phyloP scores from a whole-genome alignment of 179 eudicot species.

The Corrigiola litoralis region DNA sequence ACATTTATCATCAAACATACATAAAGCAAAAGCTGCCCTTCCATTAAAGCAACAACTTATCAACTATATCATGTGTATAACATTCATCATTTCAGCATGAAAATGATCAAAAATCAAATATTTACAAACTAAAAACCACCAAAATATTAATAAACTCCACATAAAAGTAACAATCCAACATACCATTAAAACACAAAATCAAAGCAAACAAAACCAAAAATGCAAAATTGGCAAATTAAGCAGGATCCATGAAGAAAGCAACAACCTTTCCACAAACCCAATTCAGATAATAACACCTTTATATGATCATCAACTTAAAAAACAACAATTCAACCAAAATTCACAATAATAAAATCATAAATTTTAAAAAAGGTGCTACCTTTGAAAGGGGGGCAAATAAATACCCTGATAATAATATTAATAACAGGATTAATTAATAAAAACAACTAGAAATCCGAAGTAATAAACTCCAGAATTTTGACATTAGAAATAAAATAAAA shows the following conservation, averaged over 20 bases:
- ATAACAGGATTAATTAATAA: background rate
- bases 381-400: constrained; percentile 13
- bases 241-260: constrained; percentile 11
- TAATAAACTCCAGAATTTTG: background rate
- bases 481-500: background rate
- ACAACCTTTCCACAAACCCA: constrained; percentile 14
- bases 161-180: too few relatives aligned
- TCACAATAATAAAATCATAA: background rate
- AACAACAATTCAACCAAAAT: background rate
- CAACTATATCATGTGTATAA: background rate
- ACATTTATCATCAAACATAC: background rate
- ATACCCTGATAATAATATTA: constrained; percentile 4
- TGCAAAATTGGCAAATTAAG: background rate
- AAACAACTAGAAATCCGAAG: constrained; percentile 20
- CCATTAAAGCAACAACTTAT: background rate
- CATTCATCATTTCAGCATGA: background rate
- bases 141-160: background rate
- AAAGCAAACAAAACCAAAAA: background rate
- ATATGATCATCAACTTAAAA: constrained; percentile 4
- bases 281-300: constrained; percentile 7
- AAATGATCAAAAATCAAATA: background rate
- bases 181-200: background rate
- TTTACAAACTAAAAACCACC: background rate
- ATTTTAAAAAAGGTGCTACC: constrained; percentile 9
- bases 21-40: background rate